Evolutionary conservation across 2,329 filamentous ascomycete genomes (phyloP), one percentile per base, ranked within the genome.

Genomic region (Fusarium napiforme): DNA sequence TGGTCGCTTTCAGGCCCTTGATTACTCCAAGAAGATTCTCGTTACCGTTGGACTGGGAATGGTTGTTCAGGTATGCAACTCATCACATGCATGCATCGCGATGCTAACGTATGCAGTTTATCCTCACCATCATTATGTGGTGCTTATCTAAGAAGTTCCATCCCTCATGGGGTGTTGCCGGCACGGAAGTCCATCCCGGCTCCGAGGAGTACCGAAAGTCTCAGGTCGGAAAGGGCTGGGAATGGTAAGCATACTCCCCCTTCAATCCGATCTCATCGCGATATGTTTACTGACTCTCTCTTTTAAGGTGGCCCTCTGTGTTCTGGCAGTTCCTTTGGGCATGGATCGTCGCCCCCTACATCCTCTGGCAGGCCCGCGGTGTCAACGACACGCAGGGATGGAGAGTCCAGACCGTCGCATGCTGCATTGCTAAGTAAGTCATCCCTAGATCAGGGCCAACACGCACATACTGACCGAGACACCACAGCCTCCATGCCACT

Each of bases 101-200:
- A n/a, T 36, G 16, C 60, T 73, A 63, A 73, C 55, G 14, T 8
- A 16, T 2, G 2, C 39, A 92, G 90, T 79, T 92, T 7, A 74
- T 89, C 60, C 82, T 91, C 16, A 88, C 90, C 0, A 71, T 91
- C 40, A 78, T 91, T 58, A 87, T 92, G 80, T 93, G 87, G 79
- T 83, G 91, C 73, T 84, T 90, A 39, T 93, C 91, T 3, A 87
- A 86, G 58, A 91, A 91, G 69, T 93, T 92, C 75, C 91, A 93
- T 77, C 78, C 82, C 18, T 86, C 85, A 9, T 92, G 90, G 52
- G 87, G 89, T 65, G 85, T 91, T 32, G 87, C 89, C 7, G 88
- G 89, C 61, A 90, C 90, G 36, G 91, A 91, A 72, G 87, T 92
- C 61, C 79, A 73, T 45, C 71, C 81, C 21, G 88, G 88, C 42